Evolutionary conservation across 371 early-diverging fungal species (phyloP), one percentile per base, ranked within the genome.

Genomic region (Mortierella sp.): DNA sequence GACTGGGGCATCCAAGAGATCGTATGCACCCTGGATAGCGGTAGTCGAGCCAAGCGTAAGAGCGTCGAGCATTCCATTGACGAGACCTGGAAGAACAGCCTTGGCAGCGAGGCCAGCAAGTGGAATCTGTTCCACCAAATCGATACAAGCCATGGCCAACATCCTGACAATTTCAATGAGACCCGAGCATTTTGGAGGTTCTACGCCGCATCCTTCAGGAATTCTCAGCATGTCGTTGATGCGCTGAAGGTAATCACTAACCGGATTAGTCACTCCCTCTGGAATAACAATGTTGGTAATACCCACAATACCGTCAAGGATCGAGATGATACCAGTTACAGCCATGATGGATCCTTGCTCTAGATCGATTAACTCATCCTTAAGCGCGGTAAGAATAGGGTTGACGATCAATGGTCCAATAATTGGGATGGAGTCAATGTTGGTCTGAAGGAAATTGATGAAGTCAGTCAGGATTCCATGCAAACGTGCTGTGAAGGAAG

Each of bases 391-490:
- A 35, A 72, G 1, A 26, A 55, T 9, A 8, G 62, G 72, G n/a
- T 19, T 55, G 42, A 40, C 32, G 49, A 72, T 60, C 28, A 54
- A 12, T 10, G 61, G 66, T 9, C 66, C 72, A 31, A 66, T 15
- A 61, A 72, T 15, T 17, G 72, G 72, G 29, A 72, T 47, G 8
- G 40, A 4, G 47, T 45, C 19, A 34, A 61, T 37, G 2, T 28
- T 37, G 1, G 8, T 31, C 26, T 53, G 22, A 23, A 72, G 29
- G 42, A 60, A 59, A 7, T 45, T 22, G 35, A 65, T 58, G 45
- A 66, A 4, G 19, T 66, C 47, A 13, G 53, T 26, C 12, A 72
- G 12, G 34, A 7, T 10, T 45, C 61, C 61, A 0, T 35, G 9
- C 37, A 54, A 17, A 2, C 61, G 49, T 1, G 54, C 29, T n/a